phyloP scores from a whole-genome alignment of 2,329 filamentous ascomycete species.

The Trichoderma oligosporum region DNA sequence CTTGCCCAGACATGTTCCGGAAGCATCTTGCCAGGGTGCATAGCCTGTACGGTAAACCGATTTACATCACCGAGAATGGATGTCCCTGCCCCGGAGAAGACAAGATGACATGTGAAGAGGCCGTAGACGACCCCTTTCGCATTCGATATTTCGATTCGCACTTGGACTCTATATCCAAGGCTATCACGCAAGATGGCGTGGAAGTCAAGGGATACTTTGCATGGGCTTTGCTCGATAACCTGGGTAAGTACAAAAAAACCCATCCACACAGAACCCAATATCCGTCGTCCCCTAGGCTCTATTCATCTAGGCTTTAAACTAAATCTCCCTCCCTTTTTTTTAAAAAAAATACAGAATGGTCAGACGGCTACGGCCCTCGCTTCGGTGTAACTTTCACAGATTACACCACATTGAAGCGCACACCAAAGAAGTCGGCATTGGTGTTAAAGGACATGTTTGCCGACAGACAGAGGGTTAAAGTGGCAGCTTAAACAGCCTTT shows the following conservation, averaged over 20 bases:
- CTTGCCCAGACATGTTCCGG: conserved; percentile 28
- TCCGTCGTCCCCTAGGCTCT: neutral
- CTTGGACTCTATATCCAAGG: conserved; percentile 35
- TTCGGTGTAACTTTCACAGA: conserved; percentile 39
- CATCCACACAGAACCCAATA: no score
- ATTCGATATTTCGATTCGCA: conserved; percentile 38
- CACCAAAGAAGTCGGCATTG: conserved; percentile 36
- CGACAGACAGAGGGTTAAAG: conserved; percentile 22
- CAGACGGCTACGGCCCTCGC: conserved; percentile 37
- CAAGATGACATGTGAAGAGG: conserved; percentile 30
- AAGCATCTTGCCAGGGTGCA: conserved; percentile 31
- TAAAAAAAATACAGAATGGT: conserved; percentile 29
- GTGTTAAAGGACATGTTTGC: conserved; percentile 29
- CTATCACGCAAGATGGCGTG: conserved; percentile 30
- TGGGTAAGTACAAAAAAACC: conserved; percentile 28
- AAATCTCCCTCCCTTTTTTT: neutral
- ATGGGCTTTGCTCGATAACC: conserved; percentile 37
- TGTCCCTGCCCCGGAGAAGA: conserved; percentile 37
- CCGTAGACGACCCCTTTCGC: conserved; percentile 36
- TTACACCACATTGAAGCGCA: conserved; percentile 36
- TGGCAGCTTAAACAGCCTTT: conserved; percentile 12
- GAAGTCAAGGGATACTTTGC: conserved; percentile 34
- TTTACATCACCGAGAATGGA: conserved; percentile 33
- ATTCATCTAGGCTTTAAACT: neutral
- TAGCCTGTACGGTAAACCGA: conserved; percentile 27